A percentile compares a stretch with the other conserved stretches of the same genome.
These are phyloP conservation scores for Phytopythium delawarense DNA, from an alignment of 352 stramenopile species.

Conservation along the genomic window DNA sequence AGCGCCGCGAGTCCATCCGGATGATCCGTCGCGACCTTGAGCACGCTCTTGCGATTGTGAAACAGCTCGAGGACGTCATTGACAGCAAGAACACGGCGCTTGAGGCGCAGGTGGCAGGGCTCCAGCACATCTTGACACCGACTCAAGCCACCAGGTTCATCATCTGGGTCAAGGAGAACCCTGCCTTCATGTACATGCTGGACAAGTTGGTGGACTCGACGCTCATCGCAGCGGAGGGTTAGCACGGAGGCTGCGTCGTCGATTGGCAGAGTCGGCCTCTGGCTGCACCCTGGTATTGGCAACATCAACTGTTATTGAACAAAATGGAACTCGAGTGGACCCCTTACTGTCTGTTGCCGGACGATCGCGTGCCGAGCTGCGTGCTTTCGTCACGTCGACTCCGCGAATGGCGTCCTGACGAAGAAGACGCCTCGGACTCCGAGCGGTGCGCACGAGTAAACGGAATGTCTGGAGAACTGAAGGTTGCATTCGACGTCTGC, in stretches of 20 bases:
- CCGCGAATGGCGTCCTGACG: conserved; percentile 12
- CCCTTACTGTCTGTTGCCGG: not conserved
- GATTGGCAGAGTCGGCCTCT: not conserved
- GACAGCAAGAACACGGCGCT: conserved; percentile 79
- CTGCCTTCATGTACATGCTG: conserved; percentile 86
- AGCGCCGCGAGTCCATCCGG: conserved; percentile 53
- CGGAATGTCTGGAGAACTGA: conserved; percentile 32
- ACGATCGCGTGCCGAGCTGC: not conserved
- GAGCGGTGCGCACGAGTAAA: conserved; percentile 16
- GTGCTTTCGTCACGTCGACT: not conserved
- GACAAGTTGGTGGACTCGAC: conserved; percentile 77
- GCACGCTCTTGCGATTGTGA: conserved; percentile 63
- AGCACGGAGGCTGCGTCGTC: not conserved
- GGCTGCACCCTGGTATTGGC: not conserved
- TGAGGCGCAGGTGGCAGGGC: conserved; percentile 57
- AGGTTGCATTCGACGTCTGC: conserved; percentile 38
- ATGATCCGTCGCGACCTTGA: conserved; percentile 65
- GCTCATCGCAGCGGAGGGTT: conserved; percentile 12
- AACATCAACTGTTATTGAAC: not conserved
- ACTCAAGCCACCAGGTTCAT: conserved; percentile 83
- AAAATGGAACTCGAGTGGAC: not conserved
- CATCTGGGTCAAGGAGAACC: conserved; percentile 85
- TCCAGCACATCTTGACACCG: conserved; percentile 73
- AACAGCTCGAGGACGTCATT: conserved; percentile 64
- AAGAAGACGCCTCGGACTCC: conserved; percentile 31